Base-by-base conservation (phyloP, 257 asterid species). In the Solanum dulcamara region DNA sequence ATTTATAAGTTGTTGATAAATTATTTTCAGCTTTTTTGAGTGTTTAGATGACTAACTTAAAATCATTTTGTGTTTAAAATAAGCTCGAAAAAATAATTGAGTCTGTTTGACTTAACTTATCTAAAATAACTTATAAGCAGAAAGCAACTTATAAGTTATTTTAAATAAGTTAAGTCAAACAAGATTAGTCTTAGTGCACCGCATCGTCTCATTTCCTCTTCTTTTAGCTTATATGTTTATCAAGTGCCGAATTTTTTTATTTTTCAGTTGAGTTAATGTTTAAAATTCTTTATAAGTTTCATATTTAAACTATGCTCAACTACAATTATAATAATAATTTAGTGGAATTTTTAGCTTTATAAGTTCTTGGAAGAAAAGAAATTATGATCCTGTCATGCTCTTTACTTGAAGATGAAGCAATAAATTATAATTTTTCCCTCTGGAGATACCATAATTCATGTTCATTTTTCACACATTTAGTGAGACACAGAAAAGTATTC, bases 401-500 rank as follows among this genome's bases (percentile, higher is more conserved):
- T 53, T 44, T 28, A 55, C 68, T 86, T 60, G 89, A 18, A 84
- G 85, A 81, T 81, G 86, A 84, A 71, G 85, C n/a, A 81, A 86
- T 40, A 86, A 48, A 80, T 20, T 57, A 38, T 81, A 32, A 59
- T 33, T 14, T n/a, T 86, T 32, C 40, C 48, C 22, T 83, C 18
- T 81, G 82, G 72, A 46, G 89, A 87, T 90, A 88, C 60, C 18
- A 81, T 88, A 81, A 83, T 84, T 30, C 55, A 66, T 71, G 42
- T 87, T 84, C 88, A 90, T 77, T 67, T 68, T 48, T 85, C 68
- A 84, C 87, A 75, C 80, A 68, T 84, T 83, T 48, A 57, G 46
- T 60, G 30, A 85, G 60, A 71, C 44, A 84, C 85, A 83, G 44
- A 81, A 86, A 53, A 87, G 89, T 74, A 51, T 70, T 80, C 13